Conservation (phyloP, 2,329 filamentous ascomycete genomes). For the Aspergillus fijiensis region DNA sequence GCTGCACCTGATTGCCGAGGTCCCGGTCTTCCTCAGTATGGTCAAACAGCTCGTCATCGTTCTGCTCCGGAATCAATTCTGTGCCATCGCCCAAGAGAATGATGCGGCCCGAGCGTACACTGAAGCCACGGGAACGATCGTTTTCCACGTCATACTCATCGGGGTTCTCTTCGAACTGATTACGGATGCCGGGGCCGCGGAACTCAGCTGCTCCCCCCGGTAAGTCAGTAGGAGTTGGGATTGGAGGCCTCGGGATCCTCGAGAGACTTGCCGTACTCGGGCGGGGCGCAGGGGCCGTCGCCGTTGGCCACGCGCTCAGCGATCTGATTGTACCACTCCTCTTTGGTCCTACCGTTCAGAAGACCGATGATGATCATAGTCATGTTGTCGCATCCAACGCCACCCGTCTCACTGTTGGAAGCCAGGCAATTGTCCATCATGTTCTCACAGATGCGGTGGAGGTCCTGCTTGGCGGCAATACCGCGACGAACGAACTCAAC, state of each 20-base stretch:
- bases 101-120: constrained; percentile 75
- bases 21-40: constrained; percentile 84
- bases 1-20: constrained; percentile 77
- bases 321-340: constrained; percentile 97
- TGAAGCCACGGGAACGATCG: constrained; percentile 64
- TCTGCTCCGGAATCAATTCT: constrained; percentile 83
- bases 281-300: constrained; percentile 96
- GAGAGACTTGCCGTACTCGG: constrained; percentile 92
- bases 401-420: constrained; percentile 95
- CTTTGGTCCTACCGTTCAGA: constrained; percentile 86
- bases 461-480: constrained; percentile 92
- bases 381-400: constrained; percentile 99
- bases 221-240: constrained; percentile 44
- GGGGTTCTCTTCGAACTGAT: constrained; percentile 76
- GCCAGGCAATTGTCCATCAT: constrained; percentile 99
- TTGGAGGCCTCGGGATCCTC: constrained; percentile 43
- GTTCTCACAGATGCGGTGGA: constrained; percentile 96
- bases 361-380: constrained; percentile 92
- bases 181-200: constrained; percentile 76
- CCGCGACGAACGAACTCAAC: constrained; percentile 95
- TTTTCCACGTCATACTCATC: constrained; percentile 55
- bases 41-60: constrained; percentile 93
- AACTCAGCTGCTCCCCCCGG: constrained; percentile 67
- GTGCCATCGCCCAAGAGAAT: constrained; percentile 95
- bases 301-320: constrained; percentile 91